A percentile compares a stretch with the other conserved stretches of the same genome.
Evolutionary conservation across 768 basidiomycete species (phyloP).

Genomic region (Panellus pusillus): DNA sequence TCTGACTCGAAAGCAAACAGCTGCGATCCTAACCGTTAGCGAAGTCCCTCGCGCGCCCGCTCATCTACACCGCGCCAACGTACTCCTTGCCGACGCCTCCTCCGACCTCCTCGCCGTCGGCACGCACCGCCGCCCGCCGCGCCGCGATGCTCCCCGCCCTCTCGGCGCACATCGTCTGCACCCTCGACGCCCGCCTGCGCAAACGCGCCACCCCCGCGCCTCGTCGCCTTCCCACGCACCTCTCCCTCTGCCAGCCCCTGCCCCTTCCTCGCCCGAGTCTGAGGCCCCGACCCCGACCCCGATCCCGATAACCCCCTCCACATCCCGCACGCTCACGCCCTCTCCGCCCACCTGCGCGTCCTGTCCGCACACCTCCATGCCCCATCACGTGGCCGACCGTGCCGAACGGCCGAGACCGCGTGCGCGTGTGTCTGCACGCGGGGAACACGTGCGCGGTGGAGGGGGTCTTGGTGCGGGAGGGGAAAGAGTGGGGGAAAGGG

Average conservation of each 20-base stretch:
- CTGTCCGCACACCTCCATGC: conserved; percentile 55
- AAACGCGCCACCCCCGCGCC: too few relatives aligned
- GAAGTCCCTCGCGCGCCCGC: conserved; percentile 81
- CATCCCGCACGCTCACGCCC: conserved; percentile 71
- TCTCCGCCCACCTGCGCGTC: conserved; percentile 69
- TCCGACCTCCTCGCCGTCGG: conserved; percentile 74
- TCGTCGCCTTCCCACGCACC: conserved; percentile 48
- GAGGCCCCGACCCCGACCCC: conserved; percentile 78
- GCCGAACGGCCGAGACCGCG: conserved; percentile 79
- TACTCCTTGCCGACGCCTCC: too few relatives aligned
- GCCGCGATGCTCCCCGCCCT: conserved; percentile 42
- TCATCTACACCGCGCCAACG: conserved; percentile 86
- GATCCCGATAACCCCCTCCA: conserved; percentile 82
- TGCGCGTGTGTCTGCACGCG: conserved; percentile 86
- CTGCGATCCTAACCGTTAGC: too few relatives aligned
- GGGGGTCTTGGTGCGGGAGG: too few relatives aligned
- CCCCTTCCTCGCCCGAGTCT: too few relatives aligned
- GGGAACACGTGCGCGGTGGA: conserved; percentile 59
- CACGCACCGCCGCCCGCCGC: conserved; percentile 61
- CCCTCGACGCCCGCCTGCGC: too few relatives aligned
- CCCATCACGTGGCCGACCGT: conserved; percentile 89
- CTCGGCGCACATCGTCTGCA: conserved; percentile 39
- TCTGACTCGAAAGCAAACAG: too few relatives aligned
- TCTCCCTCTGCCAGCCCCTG: too few relatives aligned
- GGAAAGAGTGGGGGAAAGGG: conserved; percentile 28